These are phyloP conservation scores for Phycomyces blakesleeanus DNA, from an alignment of 192 early-diverging fungal genomes.

Conservation along the genomic window DNA sequence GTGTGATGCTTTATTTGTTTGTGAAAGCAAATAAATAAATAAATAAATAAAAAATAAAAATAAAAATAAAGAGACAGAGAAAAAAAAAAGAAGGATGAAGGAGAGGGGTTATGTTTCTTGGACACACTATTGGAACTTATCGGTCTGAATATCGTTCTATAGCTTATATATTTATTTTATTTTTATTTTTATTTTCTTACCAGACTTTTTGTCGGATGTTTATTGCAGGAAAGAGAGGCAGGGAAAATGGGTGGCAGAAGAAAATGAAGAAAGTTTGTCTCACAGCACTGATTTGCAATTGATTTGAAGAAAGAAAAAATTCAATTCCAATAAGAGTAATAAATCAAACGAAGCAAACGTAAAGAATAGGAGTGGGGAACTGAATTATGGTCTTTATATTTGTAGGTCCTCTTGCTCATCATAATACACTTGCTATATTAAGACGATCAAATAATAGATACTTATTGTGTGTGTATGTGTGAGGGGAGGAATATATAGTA, in stretches of 20 bases:
- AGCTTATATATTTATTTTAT: neutral
- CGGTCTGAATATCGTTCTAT: neutral
- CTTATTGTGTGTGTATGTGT: too few species aligned
- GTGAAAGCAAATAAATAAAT: neutral
- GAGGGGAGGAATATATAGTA: too few species aligned
- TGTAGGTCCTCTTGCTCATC: too few species aligned
- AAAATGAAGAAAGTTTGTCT: neutral
- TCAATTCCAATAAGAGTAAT: too few species aligned
- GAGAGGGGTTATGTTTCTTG: neutral
- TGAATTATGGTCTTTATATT: too few species aligned
- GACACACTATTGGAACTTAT: neutral
- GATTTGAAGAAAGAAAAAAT: neutral
- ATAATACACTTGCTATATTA: too few species aligned
- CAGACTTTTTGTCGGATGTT: neutral
- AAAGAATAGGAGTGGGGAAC: too few species aligned
- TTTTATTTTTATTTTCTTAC: neutral
- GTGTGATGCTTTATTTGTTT: neutral
- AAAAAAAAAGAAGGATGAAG: constrained; percentile 1
- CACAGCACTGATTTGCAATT: neutral
- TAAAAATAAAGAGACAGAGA: too few species aligned
- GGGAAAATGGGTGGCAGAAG: neutral
- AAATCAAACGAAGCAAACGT: too few species aligned
- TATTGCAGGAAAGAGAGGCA: neutral
- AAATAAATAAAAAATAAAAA: too few species aligned
- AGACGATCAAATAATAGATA: too few species aligned